phyloP scores from a whole-genome alignment of 192 early-diverging fungal genomes.

The Gaertneriomyces semiglobifer region DNA sequence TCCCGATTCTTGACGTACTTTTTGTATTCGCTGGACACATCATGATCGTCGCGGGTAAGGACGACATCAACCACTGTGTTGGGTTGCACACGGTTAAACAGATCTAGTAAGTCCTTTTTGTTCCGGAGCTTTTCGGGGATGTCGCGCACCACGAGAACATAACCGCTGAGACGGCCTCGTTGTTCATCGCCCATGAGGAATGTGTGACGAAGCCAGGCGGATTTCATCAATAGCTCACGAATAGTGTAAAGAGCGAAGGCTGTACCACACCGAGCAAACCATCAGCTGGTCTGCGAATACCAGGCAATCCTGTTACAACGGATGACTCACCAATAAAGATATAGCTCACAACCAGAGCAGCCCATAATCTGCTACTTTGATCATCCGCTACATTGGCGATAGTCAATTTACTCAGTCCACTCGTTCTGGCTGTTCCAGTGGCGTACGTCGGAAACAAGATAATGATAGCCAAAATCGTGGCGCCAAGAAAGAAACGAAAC shows the following conservation, averaged over 20 bases:
- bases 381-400: conserved; percentile 23
- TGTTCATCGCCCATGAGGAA: conserved; percentile 14
- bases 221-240: conserved; percentile 8
- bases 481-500: conserved; percentile 9
- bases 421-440: conserved; percentile 11
- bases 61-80: conserved; percentile 25
- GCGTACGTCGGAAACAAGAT: conserved; percentile 20
- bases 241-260: conserved; percentile 13
- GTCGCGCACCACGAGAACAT: conserved; percentile 28
- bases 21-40: conserved; percentile 15
- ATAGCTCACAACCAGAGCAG: conserved; percentile 9
- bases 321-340: conserved; percentile 12
- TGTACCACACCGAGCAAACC: not conserved
- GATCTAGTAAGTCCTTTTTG: conserved; percentile 4
- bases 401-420: conserved; percentile 11
- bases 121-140: conserved; percentile 24
- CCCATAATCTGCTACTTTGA: conserved; percentile 16
- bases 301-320: not conserved
- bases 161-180: conserved; percentile 7
- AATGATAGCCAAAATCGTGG: conserved; percentile 7
- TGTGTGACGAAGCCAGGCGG: conserved; percentile 17
- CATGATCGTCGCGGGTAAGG: conserved; percentile 12
- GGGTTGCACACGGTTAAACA: conserved; percentile 26
- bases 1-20: conserved; percentile 18
- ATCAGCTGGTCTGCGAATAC: not conserved